These are phyloP conservation scores for Neopestalotiopsis rosae DNA, from an alignment of 2,329 filamentous ascomycete species.

Conservation along the genomic window DNA sequence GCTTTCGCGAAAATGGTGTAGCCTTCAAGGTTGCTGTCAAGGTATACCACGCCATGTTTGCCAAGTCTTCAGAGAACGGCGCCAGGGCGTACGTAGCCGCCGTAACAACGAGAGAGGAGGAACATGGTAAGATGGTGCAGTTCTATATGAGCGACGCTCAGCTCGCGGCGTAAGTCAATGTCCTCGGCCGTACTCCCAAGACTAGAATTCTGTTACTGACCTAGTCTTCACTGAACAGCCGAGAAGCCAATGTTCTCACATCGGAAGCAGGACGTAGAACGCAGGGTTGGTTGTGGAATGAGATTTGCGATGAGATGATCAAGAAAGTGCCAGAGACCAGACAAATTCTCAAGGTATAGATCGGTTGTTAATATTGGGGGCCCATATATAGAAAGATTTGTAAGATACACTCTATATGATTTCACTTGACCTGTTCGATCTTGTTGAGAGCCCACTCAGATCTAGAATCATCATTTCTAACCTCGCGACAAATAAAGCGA, in stretches of 20 bases:
- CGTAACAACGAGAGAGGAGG: slow-evolving; percentile 27
- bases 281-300: slow-evolving; percentile 28
- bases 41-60: slow-evolving; percentile 25
- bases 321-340: slow-evolving; percentile 27
- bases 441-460: too few relatives aligned
- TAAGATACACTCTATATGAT: too few relatives aligned
- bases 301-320: slow-evolving; percentile 30
- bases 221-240: slow-evolving; percentile 18
- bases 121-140: slow-evolving; percentile 32
- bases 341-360: slow-evolving; percentile 9
- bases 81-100: slow-evolving; percentile 31
- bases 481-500: too few relatives aligned
- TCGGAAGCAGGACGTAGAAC: slow-evolving; percentile 26
- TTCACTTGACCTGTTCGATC: too few relatives aligned
- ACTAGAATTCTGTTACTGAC: not conserved
- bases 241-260: slow-evolving; percentile 21
- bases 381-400: not conserved
- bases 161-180: slow-evolving; percentile 25
- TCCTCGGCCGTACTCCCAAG: not conserved
- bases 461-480: too few relatives aligned
- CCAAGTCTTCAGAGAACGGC: slow-evolving; percentile 31
- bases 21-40: slow-evolving; percentile 16
- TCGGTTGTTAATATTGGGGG: not conserved
- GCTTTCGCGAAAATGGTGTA: slow-evolving; percentile 20
- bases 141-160: slow-evolving; percentile 30